Evolutionary conservation across 441 rosid genomes (phyloP), one percentile per base, ranked within the genome.

Genomic region (Euphorbia celastroides): DNA sequence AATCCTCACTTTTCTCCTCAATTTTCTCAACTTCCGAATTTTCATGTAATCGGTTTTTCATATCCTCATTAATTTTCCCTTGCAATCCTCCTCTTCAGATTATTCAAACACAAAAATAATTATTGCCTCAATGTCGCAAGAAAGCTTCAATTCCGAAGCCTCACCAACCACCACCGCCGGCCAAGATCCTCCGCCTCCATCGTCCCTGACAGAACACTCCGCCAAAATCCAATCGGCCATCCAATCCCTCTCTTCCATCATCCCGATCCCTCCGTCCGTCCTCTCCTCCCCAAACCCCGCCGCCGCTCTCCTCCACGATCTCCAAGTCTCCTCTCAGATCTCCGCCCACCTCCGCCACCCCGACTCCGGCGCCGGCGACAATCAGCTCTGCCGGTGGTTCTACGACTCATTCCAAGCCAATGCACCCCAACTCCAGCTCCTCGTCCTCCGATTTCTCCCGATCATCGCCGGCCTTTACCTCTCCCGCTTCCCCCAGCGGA

Each of bases 321-420:
- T 80, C 1, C 36, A 75, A 59, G 68, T 86, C 69, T 78, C 84
- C 73, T 62, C 86, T 75, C 78, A 81, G 19, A 81, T 93, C 63
- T 82, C 93, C 13, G 16, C 86, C 67, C 90, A 83, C 72, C 90
- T 90, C 72, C 87, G 71, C 34, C 79, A 71, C 19, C 93, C 90
- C 0, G 77, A 80, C 32, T 87, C 97, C 7, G 97, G 98, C 52
- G 71, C 96, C 32, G 96, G 97, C 0, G 94, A 87, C 56, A 77
- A 86, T 72, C 84, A 81, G 68, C 91, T 90, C 64, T 93, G 96
- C 68, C 87, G 94, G 5, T 90, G 97, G 98, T 87, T 93, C 44
- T 93, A 93, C 74, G 96, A 93, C 62, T 84, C 97, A 5, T 90
- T 93, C 72, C 91, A 88, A 61, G 78, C 91, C 68, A 6, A 78